phyloP scores from a whole-genome alignment of 352 stramenopile genomes.

The Pythium utonaiense region DNA sequence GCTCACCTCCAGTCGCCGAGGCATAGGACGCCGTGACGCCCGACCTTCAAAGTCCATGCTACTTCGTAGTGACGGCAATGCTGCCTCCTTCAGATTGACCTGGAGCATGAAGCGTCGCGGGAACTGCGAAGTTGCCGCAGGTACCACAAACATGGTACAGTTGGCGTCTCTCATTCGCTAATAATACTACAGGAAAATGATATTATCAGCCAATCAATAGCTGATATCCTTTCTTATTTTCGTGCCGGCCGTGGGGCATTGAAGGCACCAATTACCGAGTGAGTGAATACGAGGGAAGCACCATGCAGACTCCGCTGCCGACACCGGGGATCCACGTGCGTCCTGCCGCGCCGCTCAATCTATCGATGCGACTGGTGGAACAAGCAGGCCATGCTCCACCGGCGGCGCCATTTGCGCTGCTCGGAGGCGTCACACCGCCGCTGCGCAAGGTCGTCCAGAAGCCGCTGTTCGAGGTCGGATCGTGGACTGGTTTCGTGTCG shows the following conservation, averaged over 20 bases:
- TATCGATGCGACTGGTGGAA: slow-evolving; percentile 7
- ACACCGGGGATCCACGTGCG: slow-evolving; percentile 4
- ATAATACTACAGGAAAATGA: slow-evolving; percentile 2
- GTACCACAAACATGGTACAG: slow-evolving; percentile 10
- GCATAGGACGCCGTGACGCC: slow-evolving; percentile 34
- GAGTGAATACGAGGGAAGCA: not conserved
- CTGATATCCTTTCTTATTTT: slow-evolving; percentile 5
- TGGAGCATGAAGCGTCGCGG: slow-evolving; percentile 12
- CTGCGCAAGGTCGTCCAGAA: slow-evolving; percentile 67
- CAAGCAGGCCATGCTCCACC: not conserved
- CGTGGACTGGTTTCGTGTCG: not conserved
- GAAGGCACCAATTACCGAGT: slow-evolving; percentile 13
- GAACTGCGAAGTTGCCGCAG: not conserved
- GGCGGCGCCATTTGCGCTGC: slow-evolving; percentile 8
- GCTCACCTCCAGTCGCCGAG: slow-evolving; percentile 47
- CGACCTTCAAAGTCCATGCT: slow-evolving; percentile 27
- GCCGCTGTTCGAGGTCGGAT: slow-evolving; percentile 67
- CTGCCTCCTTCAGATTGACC: slow-evolving; percentile 2
- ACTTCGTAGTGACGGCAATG: slow-evolving; percentile 9
- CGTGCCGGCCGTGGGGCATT: slow-evolving; percentile 12
- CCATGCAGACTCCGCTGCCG: slow-evolving; percentile 2
- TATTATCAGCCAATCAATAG: slow-evolving; percentile 5
- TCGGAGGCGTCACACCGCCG: slow-evolving; percentile 15
- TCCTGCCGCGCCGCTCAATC: slow-evolving; percentile 9
- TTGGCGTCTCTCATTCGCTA: not conserved